These are phyloP conservation scores for Cyclotella choctawhatcheeana DNA, from an alignment of 108 stramenopile species.

Conservation along the genomic window DNA sequence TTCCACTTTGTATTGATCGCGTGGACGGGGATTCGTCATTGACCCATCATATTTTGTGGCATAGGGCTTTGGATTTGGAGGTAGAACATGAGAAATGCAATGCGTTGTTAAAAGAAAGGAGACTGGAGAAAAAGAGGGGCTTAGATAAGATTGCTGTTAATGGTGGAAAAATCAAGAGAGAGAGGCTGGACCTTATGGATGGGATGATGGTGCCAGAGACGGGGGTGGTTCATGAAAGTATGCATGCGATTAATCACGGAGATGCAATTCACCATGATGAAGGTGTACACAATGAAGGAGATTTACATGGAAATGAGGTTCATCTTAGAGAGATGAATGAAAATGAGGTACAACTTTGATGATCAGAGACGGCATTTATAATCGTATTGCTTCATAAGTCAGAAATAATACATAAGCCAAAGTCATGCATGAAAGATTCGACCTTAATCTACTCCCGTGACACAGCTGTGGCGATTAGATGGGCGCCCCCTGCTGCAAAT, in stretches of 20 bases:
- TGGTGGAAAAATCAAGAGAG: neutral
- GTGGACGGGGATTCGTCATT: constrained; percentile 13
- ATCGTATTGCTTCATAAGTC: too few relatives aligned
- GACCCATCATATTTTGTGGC: constrained; percentile 35
- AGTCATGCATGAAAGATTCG: neutral
- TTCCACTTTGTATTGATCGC: constrained; percentile 41
- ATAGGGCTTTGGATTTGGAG: constrained; percentile 23
- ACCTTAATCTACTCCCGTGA: neutral
- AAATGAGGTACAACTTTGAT: too few relatives aligned
- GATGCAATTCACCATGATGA: neutral
- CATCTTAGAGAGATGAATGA: too few relatives aligned
- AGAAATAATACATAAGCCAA: too few relatives aligned
- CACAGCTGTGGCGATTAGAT: constrained; percentile 37
- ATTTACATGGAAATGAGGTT: too few relatives aligned
- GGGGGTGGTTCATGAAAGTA: neutral
- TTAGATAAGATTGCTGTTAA: neutral
- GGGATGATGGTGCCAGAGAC: neutral
- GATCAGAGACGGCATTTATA: too few relatives aligned
- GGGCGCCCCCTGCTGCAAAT: constrained; percentile 65
- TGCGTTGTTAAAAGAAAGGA: constrained; percentile 29
- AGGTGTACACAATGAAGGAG: too few relatives aligned
- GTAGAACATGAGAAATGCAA: constrained; percentile 23
- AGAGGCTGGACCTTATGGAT: constrained; percentile 11
- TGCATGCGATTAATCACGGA: too few relatives aligned
- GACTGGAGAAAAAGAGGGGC: constrained; percentile 23